Evolutionary conservation across 768 basidiomycete species (phyloP).

Genomic region (Boletales sp.): DNA sequence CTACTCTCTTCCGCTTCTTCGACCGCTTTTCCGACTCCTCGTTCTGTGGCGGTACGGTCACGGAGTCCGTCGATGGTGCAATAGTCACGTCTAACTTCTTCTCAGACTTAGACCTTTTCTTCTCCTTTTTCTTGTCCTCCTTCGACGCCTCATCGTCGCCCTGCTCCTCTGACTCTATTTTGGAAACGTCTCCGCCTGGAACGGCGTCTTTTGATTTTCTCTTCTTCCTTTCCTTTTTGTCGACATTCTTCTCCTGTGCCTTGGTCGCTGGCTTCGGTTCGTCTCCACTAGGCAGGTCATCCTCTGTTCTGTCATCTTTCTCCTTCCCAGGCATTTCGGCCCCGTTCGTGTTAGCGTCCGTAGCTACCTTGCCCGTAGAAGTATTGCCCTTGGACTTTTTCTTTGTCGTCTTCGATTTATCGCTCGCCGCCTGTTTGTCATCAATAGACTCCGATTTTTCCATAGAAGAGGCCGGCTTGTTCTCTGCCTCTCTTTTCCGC

Average conservation of each 20-base stretch:
- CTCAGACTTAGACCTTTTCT: slow-evolving; percentile 14
- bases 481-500: slow-evolving; percentile 10
- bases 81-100: slow-evolving; percentile 16
- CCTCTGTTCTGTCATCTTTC: neutral
- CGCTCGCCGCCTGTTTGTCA: slow-evolving; percentile 1
- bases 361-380: neutral
- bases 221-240: slow-evolving; percentile 10
- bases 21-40: slow-evolving; percentile 15
- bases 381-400: slow-evolving; percentile 14
- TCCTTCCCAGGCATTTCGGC: slow-evolving; percentile 8
- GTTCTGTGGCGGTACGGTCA: slow-evolving; percentile 2
- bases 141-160: neutral
- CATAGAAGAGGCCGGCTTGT: neutral
- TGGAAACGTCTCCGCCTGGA: neutral
- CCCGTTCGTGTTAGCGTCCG: neutral
- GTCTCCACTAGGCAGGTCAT: neutral
- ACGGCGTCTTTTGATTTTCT: slow-evolving; percentile 13
- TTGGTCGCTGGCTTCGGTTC: neutral
- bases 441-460: neutral
- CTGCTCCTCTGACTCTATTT: neutral
- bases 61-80: slow-evolving; percentile 11
- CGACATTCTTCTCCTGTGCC: neutral
- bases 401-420: slow-evolving; percentile 14
- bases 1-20: slow-evolving; percentile 35
- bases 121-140: slow-evolving; percentile 14